Base-by-base conservation (phyloP, 1,139 yeast species). In the Taiozyma onychis region DNA sequence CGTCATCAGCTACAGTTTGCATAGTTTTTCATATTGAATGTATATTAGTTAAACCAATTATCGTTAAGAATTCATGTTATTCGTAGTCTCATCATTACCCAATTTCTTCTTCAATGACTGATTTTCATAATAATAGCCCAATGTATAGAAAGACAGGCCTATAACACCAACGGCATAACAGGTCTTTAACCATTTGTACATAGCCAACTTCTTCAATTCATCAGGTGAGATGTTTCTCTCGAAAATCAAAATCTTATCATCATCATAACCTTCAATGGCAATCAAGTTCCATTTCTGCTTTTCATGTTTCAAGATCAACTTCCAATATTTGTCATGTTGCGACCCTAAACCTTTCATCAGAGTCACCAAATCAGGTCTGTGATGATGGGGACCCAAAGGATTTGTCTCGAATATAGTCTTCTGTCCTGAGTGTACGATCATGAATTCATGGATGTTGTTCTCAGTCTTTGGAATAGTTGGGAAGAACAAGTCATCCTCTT, bases 351-450 rank as follows among this genome's bases (percentile, higher is more conserved):
- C 68, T 28, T 71, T 70, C 49, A 81, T 69, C 16, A 78, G 66
- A 3, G 74, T 65, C 46, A 78, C 73, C 52, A 79, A 66, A 56
- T 80, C 84, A 42, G 76, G 73, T 1, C 70, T 63, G 13, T 66
- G 57, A 42, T 69, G 66, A 30, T 63, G 57, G 16, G 62, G 51
- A 11, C 76, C 74, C n/a, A 80, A 66, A 48, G 78, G 73, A 51
- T 73, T 70, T n/a, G 66, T 66, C 6, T 69, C 66, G 1, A 73
- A 62, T 3, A 68, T 63, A n/a, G 74, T 65, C 14, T 66, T 62
- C 43, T 73, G 68, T 1, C 80, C 73, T 3, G 75, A 64, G 3
- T 78, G 70, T 43, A 81, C 64, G 9, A 81, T 66, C 49, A 80
- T 59, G 56, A 73, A 81, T 51, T 79, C 78, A 46, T 59, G 63